These are phyloP conservation scores for Phytophthora kernoviae DNA, from an alignment of 352 stramenopile genomes.

Conservation along the genomic window DNA sequence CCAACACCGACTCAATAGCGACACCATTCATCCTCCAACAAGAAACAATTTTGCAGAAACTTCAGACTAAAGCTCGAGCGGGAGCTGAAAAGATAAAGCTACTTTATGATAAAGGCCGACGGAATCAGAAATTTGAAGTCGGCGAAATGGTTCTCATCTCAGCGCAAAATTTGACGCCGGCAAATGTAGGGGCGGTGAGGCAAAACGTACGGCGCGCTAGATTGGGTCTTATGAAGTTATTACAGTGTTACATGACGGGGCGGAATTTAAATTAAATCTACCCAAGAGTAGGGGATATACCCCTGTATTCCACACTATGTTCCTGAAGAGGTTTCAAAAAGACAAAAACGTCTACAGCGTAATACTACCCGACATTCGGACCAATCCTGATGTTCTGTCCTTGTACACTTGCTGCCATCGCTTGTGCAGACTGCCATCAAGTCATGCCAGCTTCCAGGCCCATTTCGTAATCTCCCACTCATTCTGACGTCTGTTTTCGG, in stretches of 20 bases:
- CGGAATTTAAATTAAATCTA: background rate
- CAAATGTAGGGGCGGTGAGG: background rate
- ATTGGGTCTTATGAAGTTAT: background rate
- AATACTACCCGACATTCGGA: too few species aligned
- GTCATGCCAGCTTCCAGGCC: too few species aligned
- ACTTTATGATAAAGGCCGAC: background rate
- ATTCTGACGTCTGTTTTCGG: too few species aligned
- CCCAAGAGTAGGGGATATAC: background rate
- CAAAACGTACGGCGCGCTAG: background rate
- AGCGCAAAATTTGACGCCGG: background rate
- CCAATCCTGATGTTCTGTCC: too few species aligned
- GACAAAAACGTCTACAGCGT: too few species aligned
- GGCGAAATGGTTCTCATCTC: background rate
- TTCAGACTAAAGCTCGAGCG: background rate
- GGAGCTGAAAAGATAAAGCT: background rate
- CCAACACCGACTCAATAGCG: too few species aligned
- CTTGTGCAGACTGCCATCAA: too few species aligned
- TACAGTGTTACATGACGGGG: background rate
- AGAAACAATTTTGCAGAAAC: background rate
- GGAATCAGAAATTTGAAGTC: background rate
- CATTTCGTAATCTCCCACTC: too few species aligned
- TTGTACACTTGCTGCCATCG: too few species aligned
- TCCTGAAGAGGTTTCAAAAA: background rate
- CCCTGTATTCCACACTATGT: background rate
- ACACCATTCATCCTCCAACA: too few species aligned